Base-by-base conservation (phyloP, 148 eudicot species). In the Fagopyrum esculentum region DNA sequence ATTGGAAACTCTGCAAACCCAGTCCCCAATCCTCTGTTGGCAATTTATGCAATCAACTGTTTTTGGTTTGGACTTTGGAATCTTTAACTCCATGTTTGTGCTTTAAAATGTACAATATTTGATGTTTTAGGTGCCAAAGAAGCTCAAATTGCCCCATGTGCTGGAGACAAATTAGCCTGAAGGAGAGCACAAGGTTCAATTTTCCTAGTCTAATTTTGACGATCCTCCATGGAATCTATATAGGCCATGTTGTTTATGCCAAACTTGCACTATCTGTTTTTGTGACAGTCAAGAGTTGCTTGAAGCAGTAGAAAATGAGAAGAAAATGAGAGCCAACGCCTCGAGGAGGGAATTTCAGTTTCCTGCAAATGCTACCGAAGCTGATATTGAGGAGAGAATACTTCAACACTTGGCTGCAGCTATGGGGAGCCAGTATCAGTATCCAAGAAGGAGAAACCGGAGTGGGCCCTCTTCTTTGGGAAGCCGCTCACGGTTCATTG, bases 351-450 rank as follows among this genome's bases (percentile, higher is more conserved):
- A 55, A 55, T 55, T 55, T 55, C 59, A n/a, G 4, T 3, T 55
- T 55, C 59, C 22, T n/a, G n/a, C 22, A 55, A 55, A 15, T 55
- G 59, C 59, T 15, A 55, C 6, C 26, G 6, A 55, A 3, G n/a
- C 57, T 54, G 57, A 54, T 12, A 54, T 54, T 15, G 59, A 55
- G 59, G 59, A 55, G 5, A 17, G 26, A 55, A 55, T 55, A 13
- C 59, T 55, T 55, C 59, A 55, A n/a, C 59, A 55, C 59, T n/a
- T 55, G 59, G 59, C 59, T 55, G 59, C 59, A 15, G 59, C 59
- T 4, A n/a, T n/a, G 59, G 59, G 59, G 26, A 55, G 59, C 59
- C 59, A 16, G 59, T 55, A 55, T 55, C 59, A 55, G 22, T 55
- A 15, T 55, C 59, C 59, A 2, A 55, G 59, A 55, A 52, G 57